phyloP scores from a whole-genome alignment of 352 stramenopile genomes.

The Phytopythium kandeliae region DNA sequence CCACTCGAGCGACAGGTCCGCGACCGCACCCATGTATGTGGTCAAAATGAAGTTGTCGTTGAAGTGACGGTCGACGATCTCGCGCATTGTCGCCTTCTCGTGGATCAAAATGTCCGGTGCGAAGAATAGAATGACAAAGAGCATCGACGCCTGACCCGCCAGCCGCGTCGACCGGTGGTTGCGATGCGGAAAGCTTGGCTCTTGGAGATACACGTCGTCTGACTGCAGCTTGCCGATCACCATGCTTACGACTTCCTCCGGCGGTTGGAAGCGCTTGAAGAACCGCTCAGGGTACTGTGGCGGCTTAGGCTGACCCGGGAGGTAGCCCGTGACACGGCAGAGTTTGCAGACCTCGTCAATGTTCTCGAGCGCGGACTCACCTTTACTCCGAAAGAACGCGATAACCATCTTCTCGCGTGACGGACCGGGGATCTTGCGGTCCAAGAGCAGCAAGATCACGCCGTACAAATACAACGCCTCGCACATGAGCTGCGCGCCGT shows the following conservation, averaged over 20 bases:
- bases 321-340: slow-evolving; percentile 86
- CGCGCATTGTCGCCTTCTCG: slow-evolving; percentile 89
- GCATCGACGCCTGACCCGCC: slow-evolving; percentile 89
- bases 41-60: slow-evolving; percentile 96
- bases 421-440: slow-evolving; percentile 85
- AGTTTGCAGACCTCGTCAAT: slow-evolving; percentile 91
- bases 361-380: slow-evolving; percentile 85
- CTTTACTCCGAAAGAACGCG: slow-evolving; percentile 83
- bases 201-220: slow-evolving; percentile 93
- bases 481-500: slow-evolving; percentile 92
- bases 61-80: slow-evolving; percentile 95
- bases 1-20: slow-evolving; percentile 93
- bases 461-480: slow-evolving; percentile 95
- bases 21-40: slow-evolving; percentile 93
- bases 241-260: slow-evolving; percentile 88
- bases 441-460: slow-evolving; percentile 92
- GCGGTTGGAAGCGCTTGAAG: slow-evolving; percentile 85
- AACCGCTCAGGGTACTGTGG: slow-evolving; percentile 85
- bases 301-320: slow-evolving; percentile 80
- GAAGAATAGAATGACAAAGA: slow-evolving; percentile 96
- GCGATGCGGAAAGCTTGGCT: slow-evolving; percentile 89
- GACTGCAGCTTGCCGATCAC: slow-evolving; percentile 92
- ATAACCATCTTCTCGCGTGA: slow-evolving; percentile 92
- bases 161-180: slow-evolving; percentile 91
- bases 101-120: slow-evolving; percentile 89